Percentiles rank a stretch among this genome's conserved stretches.
Evolutionary conservation across 2,329 filamentous ascomycete species (phyloP).

Genomic region (Clonostachys rhizophaga): DNA sequence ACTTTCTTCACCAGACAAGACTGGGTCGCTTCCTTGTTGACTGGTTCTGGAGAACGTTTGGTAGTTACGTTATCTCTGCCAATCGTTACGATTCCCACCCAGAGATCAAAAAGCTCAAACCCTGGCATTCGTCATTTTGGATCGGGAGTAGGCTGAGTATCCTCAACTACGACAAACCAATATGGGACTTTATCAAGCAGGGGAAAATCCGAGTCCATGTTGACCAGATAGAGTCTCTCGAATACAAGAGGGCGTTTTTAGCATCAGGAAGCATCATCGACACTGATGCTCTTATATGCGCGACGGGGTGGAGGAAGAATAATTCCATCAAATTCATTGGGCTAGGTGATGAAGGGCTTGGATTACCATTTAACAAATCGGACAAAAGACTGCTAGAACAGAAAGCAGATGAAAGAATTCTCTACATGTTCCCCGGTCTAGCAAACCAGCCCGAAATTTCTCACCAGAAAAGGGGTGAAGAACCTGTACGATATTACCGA

Average conservation of each 20-base stretch:
- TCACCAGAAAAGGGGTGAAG: constrained; percentile 7
- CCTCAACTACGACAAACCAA: constrained; percentile 42
- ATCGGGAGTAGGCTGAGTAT: constrained; percentile 47
- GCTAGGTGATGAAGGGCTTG: constrained; percentile 4
- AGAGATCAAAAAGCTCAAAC: constrained; percentile 30
- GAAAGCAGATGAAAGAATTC: constrained; percentile 9
- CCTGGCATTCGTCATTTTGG: constrained; percentile 36
- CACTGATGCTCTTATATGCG: constrained; percentile 41
- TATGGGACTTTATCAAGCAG: constrained; percentile 43
- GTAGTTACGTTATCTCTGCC: constrained; percentile 35
- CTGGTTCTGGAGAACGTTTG: constrained; percentile 43
- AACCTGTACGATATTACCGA: constrained; percentile 14
- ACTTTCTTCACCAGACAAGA: constrained; percentile 43
- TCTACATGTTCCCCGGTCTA: constrained; percentile 9
- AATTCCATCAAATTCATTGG: constrained; percentile 34
- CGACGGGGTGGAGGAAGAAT: constrained; percentile 46
- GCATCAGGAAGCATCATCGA: constrained; percentile 29
- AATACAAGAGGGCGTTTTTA: constrained; percentile 30
- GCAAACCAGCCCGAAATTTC: constrained; percentile 11
- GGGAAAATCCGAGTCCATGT: constrained; percentile 42
- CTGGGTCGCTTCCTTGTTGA: constrained; percentile 41
- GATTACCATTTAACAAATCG: constrained; percentile 5
- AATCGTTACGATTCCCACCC: constrained; percentile 39
- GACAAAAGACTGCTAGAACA: constrained; percentile 5
- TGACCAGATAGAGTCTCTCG: constrained; percentile 36